Evolutionary conservation across 179 eudicot genomes (phyloP).

Genomic region (Spinacia oleracea): DNA sequence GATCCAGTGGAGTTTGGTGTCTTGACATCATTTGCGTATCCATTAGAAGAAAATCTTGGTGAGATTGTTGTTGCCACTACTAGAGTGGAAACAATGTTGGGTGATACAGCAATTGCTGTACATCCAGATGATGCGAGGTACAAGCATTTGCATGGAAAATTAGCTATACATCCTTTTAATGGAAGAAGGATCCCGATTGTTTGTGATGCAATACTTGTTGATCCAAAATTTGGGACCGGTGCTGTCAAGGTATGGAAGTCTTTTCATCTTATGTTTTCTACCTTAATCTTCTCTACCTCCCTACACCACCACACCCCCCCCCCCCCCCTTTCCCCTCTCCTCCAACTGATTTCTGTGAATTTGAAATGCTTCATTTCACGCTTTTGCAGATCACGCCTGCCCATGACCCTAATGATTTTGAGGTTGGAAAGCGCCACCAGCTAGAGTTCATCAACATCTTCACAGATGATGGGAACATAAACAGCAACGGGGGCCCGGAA

Average conservation of each 20-base stretch:
- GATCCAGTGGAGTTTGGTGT: conserved; percentile 84
- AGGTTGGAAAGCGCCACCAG: conserved; percentile 87
- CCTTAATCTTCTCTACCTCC: background rate
- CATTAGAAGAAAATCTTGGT: conserved; percentile 70
- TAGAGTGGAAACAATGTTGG: conserved; percentile 96
- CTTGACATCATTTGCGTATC: conserved; percentile 89
- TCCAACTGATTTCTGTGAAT: conserved; percentile 1
- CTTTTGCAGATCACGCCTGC: conserved; percentile 87
- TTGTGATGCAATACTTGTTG: conserved; percentile 80
- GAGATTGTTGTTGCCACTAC: conserved; percentile 98
- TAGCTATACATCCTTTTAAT: conserved; percentile 89
- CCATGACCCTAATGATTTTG: conserved; percentile 97
- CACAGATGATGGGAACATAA: conserved; percentile 93
- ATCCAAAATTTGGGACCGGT: conserved; percentile 90
- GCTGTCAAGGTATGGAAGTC: conserved; percentile 75
- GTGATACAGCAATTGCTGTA: conserved; percentile 93
- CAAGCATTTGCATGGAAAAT: conserved; percentile 78
- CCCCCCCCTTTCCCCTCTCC: background rate
- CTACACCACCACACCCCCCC: too few relatives aligned
- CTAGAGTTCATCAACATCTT: conserved; percentile 87
- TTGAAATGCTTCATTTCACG: conserved; percentile 6
- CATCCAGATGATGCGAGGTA: conserved; percentile 90
- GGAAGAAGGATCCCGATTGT: conserved; percentile 84
- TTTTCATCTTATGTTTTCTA: conserved; percentile 14
- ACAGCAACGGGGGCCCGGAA: conserved; percentile 76